Base-by-base conservation (phyloP, 192 early-diverging fungal genomes). In the Gryganskiella cystojenkinii region DNA sequence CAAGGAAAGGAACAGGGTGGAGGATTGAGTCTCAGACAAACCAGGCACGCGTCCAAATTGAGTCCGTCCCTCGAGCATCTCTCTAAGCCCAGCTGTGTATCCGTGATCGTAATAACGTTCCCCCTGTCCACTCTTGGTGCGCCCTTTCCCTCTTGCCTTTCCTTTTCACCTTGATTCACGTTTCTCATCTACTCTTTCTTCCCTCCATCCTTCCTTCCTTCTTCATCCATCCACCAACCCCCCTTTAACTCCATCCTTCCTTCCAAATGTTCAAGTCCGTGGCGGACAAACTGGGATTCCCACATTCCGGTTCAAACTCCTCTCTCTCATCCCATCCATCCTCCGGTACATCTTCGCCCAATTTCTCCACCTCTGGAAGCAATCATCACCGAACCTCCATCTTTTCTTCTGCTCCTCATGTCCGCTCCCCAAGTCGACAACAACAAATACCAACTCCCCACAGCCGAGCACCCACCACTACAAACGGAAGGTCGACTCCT, bases 221-320 rank as follows among this genome's bases (percentile, higher is more conserved):
- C 20, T 33, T 27, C 42, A 4, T 42, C 11, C 27, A 13, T 25
- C 34, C 9, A 31, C 8, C 14, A 5, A 28, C n/a, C 9, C 43
- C 34, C 45, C 4, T 28, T 46, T 13, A 44, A 44, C 14, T 5
- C 33, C 33, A 10, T 40, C 13, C 37, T 40, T 40, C 37, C 13
- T 40, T 13, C 37, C 37, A 27, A 19, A 76, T 76, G 73, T 76
- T 76, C 73, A 76, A 76, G 54, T 76, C 73, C 3, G 73, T 76
- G 0, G 73, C 65, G 10, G 73, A 76, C 63, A 64, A 65, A 22
- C 42, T 76, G 42, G 73, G 73, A 1, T 57, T 76, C 40, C 73
- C 73, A 4, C 73, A 76, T 68, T 76, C 73, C 44, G 17, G 24
- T 6, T 63, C 73, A 4, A 49, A 63, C 0, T 50, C 27, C n/a